Base-by-base conservation (phyloP, 108 stramenopile genomes). In the Pelagomonas calceolata region DNA sequence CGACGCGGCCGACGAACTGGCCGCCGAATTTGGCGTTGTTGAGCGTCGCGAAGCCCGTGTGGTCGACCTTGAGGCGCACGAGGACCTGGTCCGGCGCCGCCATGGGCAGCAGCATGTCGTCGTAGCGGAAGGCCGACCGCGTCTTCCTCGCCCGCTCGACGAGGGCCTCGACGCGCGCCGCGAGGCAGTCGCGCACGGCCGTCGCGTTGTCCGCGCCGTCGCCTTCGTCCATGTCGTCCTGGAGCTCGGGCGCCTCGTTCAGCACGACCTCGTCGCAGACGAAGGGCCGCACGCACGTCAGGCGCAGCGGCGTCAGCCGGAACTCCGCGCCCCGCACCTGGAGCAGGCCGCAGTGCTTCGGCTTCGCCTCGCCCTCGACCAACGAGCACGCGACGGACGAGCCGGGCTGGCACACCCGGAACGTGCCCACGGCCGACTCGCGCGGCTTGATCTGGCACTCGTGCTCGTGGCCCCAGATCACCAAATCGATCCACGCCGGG, bases 401-500 rank as follows among this genome's bases (percentile, higher is more conserved):
- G 21, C 98, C 98, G 0, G 95, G 95, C 75, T 99, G 98, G 9
- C 84, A 80, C 45, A 99, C 89, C 0, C 92, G 88, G 80, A 93
- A 97, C 36, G 94, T 93, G 10, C 95, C 94, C 30, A 91, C 90
- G 45, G 90, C 81, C 26, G 88, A 90, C 74, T 95, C 93, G 39
- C 78, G 71, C 14, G 92, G 87, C 32, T 86, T 84, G 66, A 94
- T 88, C 66, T 78, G 75, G 80, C 91, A 94, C 76, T 96, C 95
- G 79, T 98, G 98, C 84, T 97, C 98, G 75, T 98, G 95, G 5
- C 92, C 92, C 91, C 90, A 96, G 34, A 94, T 80, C 33, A 87
- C 93, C 37, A 96, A 80, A 76, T 96, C 95, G 84, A 97, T 95
- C 94, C 96, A 99, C 72, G 94, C 93, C 0, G 98, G 98, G 21